These are phyloP conservation scores for Coemansia sp. DNA, from an alignment of 192 early-diverging fungal species.

Conservation along the genomic window DNA sequence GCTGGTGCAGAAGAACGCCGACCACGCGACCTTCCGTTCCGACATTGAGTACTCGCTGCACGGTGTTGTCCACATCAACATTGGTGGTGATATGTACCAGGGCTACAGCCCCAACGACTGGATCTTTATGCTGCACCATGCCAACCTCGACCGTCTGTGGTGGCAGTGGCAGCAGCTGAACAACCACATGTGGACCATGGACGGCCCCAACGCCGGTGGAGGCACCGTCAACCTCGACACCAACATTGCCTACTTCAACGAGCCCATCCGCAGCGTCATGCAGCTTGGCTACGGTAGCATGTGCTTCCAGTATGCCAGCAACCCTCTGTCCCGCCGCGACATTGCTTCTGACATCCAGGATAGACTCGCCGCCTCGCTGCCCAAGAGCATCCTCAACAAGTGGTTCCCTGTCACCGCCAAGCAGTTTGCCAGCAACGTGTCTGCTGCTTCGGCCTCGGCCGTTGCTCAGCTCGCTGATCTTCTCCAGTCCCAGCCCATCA, in stretches of 20 bases:
- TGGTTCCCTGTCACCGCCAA: conserved; percentile 44
- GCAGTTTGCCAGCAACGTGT: not conserved
- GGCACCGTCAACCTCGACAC: conserved; percentile 14
- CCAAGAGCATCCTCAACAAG: conserved; percentile 19
- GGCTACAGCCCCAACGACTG: conserved; percentile 50
- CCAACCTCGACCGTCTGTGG: conserved; percentile 53
- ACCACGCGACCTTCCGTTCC: conserved; percentile 40
- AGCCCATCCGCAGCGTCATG: conserved; percentile 46
- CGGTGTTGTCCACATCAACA: conserved; percentile 45
- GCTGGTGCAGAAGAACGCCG: conserved; percentile 31
- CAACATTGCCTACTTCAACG: conserved; percentile 34
- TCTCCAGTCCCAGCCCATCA: conserved; percentile 1
- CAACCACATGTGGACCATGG: conserved; percentile 37
- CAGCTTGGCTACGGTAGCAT: conserved; percentile 51
- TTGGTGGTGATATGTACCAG: conserved; percentile 53
- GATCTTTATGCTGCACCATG: conserved; percentile 53
- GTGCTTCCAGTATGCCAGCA: conserved; percentile 52
- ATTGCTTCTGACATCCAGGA: conserved; percentile 9
- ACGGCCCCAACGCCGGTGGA: conserved; percentile 38
- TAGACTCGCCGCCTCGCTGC: conserved; percentile 16
- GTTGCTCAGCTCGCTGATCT: conserved; percentile 2
- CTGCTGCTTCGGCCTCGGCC: not conserved
- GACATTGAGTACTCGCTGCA: conserved; percentile 50
- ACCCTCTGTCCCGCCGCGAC: conserved; percentile 25
- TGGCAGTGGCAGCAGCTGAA: conserved; percentile 46